Conservation (phyloP, 495 filamentous ascomycete genomes). For the Podospora comata region DNA sequence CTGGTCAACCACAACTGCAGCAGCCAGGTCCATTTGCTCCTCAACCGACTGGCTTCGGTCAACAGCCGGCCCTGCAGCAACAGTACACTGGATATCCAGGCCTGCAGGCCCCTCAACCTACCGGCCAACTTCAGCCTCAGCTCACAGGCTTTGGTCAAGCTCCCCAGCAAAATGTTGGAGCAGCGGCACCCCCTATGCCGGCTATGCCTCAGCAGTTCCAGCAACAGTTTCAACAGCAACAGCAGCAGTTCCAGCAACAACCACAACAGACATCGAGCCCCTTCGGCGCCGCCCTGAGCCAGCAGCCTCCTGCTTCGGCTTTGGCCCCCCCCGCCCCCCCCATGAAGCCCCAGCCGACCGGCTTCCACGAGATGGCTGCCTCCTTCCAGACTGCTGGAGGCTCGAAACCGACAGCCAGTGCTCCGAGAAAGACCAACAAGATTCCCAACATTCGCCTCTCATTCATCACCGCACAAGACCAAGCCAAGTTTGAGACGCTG, state of each 20-base stretch:
- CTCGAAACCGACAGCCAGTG: conserved; percentile 50
- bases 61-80: conserved; percentile 57
- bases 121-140: conserved; percentile 55
- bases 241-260: conserved; percentile 38
- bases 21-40: conserved; percentile 58
- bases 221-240: conserved; percentile 41
- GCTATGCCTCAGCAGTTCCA: conserved; percentile 52
- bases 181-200: conserved; percentile 53
- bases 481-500: conserved; percentile 95
- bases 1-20: conserved; percentile 52
- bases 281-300: conserved; percentile 35
- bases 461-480: conserved; percentile 92
- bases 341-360: conserved; percentile 67
- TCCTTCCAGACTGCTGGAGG: conserved; percentile 66
- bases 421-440: conserved; percentile 51
- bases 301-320: conserved; percentile 30
- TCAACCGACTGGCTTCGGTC: conserved; percentile 57
- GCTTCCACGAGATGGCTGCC: conserved; percentile 78
- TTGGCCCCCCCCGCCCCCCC: conserved; percentile 40
- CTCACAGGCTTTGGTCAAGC: conserved; percentile 53
- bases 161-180: conserved; percentile 46
- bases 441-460: conserved; percentile 95
- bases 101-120: conserved; percentile 48
- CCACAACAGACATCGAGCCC: conserved; percentile 43
- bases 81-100: conserved; percentile 57